These are phyloP conservation scores for Aspergillus puulaauensis DNA, from an alignment of 2,329 filamentous ascomycete species.

Conservation along the genomic window DNA sequence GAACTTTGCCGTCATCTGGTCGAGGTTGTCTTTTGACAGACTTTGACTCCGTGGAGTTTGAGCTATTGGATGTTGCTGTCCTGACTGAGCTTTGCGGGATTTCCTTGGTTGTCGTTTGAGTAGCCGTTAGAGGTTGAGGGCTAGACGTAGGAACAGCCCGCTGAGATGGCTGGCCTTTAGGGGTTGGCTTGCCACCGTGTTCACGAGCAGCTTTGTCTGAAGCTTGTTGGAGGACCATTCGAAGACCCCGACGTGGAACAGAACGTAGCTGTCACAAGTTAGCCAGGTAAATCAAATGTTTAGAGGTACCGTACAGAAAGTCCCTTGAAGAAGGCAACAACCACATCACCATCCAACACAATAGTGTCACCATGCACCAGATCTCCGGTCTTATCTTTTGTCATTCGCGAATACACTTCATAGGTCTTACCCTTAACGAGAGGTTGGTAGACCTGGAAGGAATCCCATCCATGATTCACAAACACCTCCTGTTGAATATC, in stretches of 20 bases:
- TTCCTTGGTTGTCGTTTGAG: not conserved
- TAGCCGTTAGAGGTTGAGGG: not conserved
- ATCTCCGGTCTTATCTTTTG: not conserved
- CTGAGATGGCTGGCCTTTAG: constrained; percentile 3
- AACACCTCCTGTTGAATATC: constrained; percentile 16
- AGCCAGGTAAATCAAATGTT: not conserved
- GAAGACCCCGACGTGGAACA: constrained; percentile 21
- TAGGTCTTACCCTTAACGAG: constrained; percentile 16
- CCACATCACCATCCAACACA: not conserved
- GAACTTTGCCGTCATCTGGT: not conserved
- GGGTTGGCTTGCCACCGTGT: constrained; percentile 10
- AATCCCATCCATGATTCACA: constrained; percentile 18
- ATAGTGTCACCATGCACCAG: not conserved
- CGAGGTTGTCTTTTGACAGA: not conserved
- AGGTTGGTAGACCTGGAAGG: constrained; percentile 14
- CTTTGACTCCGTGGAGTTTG: not conserved
- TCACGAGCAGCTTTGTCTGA: constrained; percentile 12
- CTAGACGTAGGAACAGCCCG: not conserved
- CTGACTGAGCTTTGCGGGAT: no score
- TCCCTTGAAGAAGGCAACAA: constrained; percentile 20
- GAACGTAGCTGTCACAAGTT: constrained; percentile 16
- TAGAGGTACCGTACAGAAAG: constrained; percentile 14
- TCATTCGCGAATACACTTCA: constrained; percentile 1
- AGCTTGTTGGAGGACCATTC: constrained; percentile 5
- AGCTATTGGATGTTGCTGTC: not conserved